Base-by-base conservation (phyloP, 2,329 filamentous ascomycete species). In the Penicillium crustosum region DNA sequence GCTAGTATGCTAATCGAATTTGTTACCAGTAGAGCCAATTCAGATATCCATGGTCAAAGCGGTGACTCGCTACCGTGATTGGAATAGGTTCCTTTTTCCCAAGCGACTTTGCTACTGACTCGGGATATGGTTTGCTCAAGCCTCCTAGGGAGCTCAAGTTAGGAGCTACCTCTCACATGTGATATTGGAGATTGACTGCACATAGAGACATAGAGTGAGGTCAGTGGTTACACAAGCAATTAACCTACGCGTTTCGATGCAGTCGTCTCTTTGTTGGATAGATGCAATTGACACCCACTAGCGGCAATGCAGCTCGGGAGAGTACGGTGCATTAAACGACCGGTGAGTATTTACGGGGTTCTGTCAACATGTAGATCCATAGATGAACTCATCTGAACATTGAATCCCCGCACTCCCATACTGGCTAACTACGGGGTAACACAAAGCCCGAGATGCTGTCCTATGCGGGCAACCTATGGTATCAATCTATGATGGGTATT, bases 361-460 rank as follows among this genome's bases (percentile, higher is more conserved):
- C 17, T 43, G 10, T 19, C 23, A 49, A 47, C 9, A 36, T 44
- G 47, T 25, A 35, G 50, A 49, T 52, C 42, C 19, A 33, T 51
- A 45, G 19, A 60, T 63, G 61, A 55, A 58, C 13, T 42, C 38
- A 51, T 62, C 44, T 60, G 55, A 31, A 9, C n/a, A 55, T 55
- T 33, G 47, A 31, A 45, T 38, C 50, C 54, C 43, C 53, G 43
- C 58, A 43, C 47, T 33, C n/a, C 6, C 23, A 15, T 33, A 29
- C 10, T 13, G 21, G 25, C 19, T 19, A 51, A 50, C 17, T 21
- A 41, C 27, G 21, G 29, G 29, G 36, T 50, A 55, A 35, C 44
- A 49, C 53, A 43, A 38, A 55, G 53, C 47, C 38, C n/a, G 13
- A 33, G 36, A 51, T 29, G 36, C 38, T 55, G 29, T 51, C 29